Base-by-base conservation (phyloP, 2,329 filamentous ascomycete genomes). In the Lomentospora prolificans region DNA sequence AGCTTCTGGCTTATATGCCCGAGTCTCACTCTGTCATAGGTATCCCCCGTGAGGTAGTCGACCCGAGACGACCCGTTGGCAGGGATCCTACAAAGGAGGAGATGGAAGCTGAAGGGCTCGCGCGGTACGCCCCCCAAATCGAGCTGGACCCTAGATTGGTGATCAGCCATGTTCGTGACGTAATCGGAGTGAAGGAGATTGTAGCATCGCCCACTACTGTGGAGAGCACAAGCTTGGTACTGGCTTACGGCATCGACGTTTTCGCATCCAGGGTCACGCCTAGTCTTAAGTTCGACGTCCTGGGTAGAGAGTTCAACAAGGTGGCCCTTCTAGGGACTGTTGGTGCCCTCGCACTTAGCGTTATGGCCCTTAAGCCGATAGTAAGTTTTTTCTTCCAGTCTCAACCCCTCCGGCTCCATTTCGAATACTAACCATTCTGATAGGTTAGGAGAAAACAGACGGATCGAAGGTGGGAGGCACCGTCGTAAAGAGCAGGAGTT, bases 291-390 rank as follows among this genome's bases (percentile, higher is more conserved):
- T 99, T 99, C 69, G 94, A 99, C 72, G 83, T 97, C 44, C 74
- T 99, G 14, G 94, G 90, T 59, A 94, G 90, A 71, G 89, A 89
- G 2, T 99, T 99, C 70, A 94, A 92, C 67, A 96, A 95, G 75
- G 67, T 90, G 56, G 87, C 90, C 62, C 81, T 99, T 65, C 69
- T 96, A 36, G 77, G 81, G 14, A 99, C 94, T 1, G 90, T 99
- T 36, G 75, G 87, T 41, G 92, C 89, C 17, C 76, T 97, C 62
- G 81, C 81, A 50, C 77, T 81, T 39, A 90, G 90, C 50, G 92
- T 96, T 14, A 69, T 85, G 60, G 80, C 89, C 56, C 75, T 97
- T 65, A 85, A 85, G 55, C 94, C 94, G 27, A 83, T 97, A 81
- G 94, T 96, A 77, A 76, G 87, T 77, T 57, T 51, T 50, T 31